Base-by-base conservation (phyloP, 1,139 yeast species). In the Nakaseomyces bracarensis region DNA sequence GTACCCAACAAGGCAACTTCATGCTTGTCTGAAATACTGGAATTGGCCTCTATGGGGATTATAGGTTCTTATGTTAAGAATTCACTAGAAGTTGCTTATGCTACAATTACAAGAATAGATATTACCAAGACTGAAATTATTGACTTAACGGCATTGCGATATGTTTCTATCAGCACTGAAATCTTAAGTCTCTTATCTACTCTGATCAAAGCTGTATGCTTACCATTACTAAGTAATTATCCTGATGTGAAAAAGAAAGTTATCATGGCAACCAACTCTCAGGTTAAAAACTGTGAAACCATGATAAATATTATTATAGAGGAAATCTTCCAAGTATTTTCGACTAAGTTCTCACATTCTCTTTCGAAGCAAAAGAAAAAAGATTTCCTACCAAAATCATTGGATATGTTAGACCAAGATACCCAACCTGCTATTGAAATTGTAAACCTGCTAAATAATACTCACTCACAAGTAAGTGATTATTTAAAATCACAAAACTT, bases 41-140 rank as follows among this genome's bases (percentile, higher is more conserved):
- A 82, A 46, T 69, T 84, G 28, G 60, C 86, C 41, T 61, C 85
- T 18, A 71, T 77, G 46, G 86, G 82, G 45, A 71, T 85, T 40
- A 93, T 95, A 1, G 76, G 76, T 38, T 72, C 80, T 5, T 86
- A 84, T 55, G 72, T 86, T 42, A 87, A 84, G 37, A 71, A 79
- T 16, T 87, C 86, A 0, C 63, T 89, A 29, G 95, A 85, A 52
- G 78, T 79, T 8, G 73, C 89, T 0, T 81, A 76, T 49, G 68
- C 60, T 21, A 64, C 63, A 28, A 60, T 71, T 19, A 52, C 63
- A 19, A 66, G 63, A 40, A 47, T 60, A 38, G 74, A 71, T 42
- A 51, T 49, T 22, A 53, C 62, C 33, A 60, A 55, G 19, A 55
- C 63, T 3, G 49, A 75, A 13, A 67, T 69, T 43, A 64, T 81